phyloP scores from a whole-genome alignment of 2,329 filamentous ascomycete species.

The Diplocarpon mali region DNA sequence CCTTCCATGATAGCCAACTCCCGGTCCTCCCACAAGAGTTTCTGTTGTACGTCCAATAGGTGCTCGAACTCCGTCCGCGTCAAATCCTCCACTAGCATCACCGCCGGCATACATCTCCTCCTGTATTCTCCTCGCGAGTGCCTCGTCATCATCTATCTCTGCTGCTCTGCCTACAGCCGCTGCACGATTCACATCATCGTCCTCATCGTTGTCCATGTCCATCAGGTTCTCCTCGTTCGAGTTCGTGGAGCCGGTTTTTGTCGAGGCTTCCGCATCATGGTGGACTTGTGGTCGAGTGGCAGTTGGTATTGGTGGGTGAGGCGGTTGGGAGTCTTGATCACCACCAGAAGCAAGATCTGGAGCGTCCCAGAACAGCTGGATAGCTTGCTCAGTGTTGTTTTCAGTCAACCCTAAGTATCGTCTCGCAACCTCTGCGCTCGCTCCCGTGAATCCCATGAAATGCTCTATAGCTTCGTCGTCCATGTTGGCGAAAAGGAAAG shows the following conservation, averaged over 20 bases:
- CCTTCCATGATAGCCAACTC: slow-evolving; percentile 35
- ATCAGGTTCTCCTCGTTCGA: slow-evolving; percentile 59
- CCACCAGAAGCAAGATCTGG: slow-evolving; percentile 48
- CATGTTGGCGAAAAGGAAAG: slow-evolving; percentile 14
- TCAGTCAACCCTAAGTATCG: slow-evolving; percentile 81
- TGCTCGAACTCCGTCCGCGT: slow-evolving; percentile 61
- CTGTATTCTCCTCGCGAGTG: slow-evolving; percentile 82
- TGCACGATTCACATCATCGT: slow-evolving; percentile 21
- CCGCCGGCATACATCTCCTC: slow-evolving; percentile 72
- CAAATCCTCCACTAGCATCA: slow-evolving; percentile 31
- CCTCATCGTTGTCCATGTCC: slow-evolving; percentile 31
- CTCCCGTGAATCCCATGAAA: slow-evolving; percentile 74
- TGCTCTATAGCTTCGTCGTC: slow-evolving; percentile 61
- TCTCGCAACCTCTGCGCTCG: slow-evolving; percentile 60
- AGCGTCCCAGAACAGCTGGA: slow-evolving; percentile 84
- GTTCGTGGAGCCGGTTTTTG: slow-evolving; percentile 52
- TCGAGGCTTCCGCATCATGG: slow-evolving; percentile 44
- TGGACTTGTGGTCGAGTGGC: slow-evolving; percentile 26
- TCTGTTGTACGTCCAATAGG: slow-evolving; percentile 88
- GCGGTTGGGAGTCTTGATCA: slow-evolving; percentile 11
- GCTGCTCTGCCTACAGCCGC: slow-evolving; percentile 35
- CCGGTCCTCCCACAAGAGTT: slow-evolving; percentile 67
- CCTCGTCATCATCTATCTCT: slow-evolving; percentile 77
- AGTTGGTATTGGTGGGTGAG: slow-evolving; percentile 22
- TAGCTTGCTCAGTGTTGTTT: slow-evolving; percentile 72